Base-by-base conservation (phyloP, 2,329 filamentous ascomycete species). In the Thielaviopsis musarum region DNA sequence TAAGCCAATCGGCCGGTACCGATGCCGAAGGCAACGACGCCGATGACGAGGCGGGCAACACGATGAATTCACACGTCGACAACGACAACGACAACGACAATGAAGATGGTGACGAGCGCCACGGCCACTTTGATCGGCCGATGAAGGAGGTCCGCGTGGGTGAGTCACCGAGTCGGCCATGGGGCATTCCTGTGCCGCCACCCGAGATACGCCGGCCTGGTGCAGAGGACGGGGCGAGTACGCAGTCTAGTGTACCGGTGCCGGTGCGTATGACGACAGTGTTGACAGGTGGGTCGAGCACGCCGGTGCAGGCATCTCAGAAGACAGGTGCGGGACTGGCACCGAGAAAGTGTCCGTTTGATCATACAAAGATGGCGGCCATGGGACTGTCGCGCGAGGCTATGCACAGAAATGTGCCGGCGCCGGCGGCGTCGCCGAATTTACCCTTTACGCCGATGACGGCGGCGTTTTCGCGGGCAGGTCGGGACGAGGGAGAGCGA, bases 141-240 rank as follows among this genome's bases (percentile, higher is more conserved):
- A 70, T 97, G 57, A 88, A 91, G 67, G 91, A 96, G 66, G 81
- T 97, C 10, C 80, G 91, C n/a, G 83, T 97, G 22, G 91, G 91
- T 52, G 91, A 97, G 71, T 95, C 88, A 15, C 91, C 91, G 5
- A 95, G 87, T 69, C 79, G 91, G 52, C 91, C 91, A 15, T 96
- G 91, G 91, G 91, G 91, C 5, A 95, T 96, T 57, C 81, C 82
- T 5, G 84, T 96, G 0, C 91, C 91, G 2, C 70, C 81, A 45
- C 75, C 78, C 63, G 74, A 78, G 56, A 63, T 69, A 7, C 49
- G 22, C 30, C 34, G 21, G 34, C 21, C 34, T 15, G 48, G 45
- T 15, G 28, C 41, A 7, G 51, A 22, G 1, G 48, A 48, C 0
- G 48, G 6, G 17, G 53, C 38, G 10, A 57, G 55, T 12, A 49